These are phyloP conservation scores for Phytophthora citrophthora DNA, from an alignment of 352 stramenopile genomes.

Conservation along the genomic window DNA sequence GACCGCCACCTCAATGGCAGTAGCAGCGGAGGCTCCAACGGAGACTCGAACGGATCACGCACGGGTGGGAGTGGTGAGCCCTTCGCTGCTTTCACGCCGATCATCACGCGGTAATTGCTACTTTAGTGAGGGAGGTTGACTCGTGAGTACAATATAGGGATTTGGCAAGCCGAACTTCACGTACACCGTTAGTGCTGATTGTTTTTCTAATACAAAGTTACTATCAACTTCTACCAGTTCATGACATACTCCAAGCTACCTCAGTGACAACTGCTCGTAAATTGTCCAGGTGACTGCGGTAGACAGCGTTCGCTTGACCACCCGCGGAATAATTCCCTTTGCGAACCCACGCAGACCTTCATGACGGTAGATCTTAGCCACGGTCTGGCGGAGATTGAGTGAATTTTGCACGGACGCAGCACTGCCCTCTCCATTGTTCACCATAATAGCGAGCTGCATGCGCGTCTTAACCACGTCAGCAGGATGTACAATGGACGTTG, in stretches of 20 bases:
- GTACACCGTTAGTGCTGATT: conserved; percentile 2
- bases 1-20: conserved; percentile 24
- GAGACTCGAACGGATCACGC: conserved; percentile 24
- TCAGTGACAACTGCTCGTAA: conserved; percentile 94
- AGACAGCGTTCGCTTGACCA: conserved; percentile 97
- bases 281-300: conserved; percentile 99
- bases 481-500: conserved; percentile 86
- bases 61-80: conserved; percentile 50
- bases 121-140: not conserved
- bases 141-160: conserved; percentile 4
- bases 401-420: conserved; percentile 56
- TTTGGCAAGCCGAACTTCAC: too few relatives aligned
- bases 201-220: conserved; percentile 36
- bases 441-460: conserved; percentile 85
- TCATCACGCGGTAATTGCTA: conserved; percentile 77
- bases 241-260: conserved; percentile 31
- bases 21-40: conserved; percentile 24
- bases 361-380: conserved; percentile 87
- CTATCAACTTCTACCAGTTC: conserved; percentile 34
- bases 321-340: conserved; percentile 92
- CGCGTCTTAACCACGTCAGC: conserved; percentile 90
- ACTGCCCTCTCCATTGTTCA: conserved; percentile 31
- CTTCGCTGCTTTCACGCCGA: conserved; percentile 86
- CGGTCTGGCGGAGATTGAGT: conserved; percentile 67
- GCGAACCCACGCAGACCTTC: conserved; percentile 95